Percentiles rank a stretch among this genome's conserved stretches.
Conservation (phyloP, 495 filamentous ascomycete species). For the Trypethelium eluteriae region DNA sequence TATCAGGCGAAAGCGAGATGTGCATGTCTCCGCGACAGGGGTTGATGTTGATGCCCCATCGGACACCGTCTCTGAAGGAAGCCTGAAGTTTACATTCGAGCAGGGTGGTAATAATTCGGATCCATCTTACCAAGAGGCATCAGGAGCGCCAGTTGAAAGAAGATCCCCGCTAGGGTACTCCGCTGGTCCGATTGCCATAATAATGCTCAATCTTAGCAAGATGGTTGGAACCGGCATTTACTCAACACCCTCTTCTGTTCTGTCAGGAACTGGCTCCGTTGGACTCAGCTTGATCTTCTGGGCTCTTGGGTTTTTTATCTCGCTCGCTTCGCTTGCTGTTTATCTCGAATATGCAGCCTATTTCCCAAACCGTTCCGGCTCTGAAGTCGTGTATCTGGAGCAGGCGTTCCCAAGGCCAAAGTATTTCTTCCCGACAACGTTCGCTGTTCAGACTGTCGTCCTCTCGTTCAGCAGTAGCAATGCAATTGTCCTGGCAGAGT, state of each 20-base stretch:
- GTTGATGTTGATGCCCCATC: neutral
- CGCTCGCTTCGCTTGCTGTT: slow-evolving; percentile 43
- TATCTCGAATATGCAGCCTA: slow-evolving; percentile 56
- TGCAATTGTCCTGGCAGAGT: slow-evolving; percentile 51
- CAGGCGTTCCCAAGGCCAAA: slow-evolving; percentile 55
- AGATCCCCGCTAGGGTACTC: slow-evolving; percentile 53
- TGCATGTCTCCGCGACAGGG: neutral
- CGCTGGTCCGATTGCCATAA: slow-evolving; percentile 48
- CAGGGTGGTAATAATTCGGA: slow-evolving; percentile 41
- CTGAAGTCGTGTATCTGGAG: slow-evolving; percentile 60
- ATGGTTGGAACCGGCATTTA: slow-evolving; percentile 64
- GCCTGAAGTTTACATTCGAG: slow-evolving; percentile 4
- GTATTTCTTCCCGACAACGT: slow-evolving; percentile 54
- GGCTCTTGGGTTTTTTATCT: slow-evolving; percentile 50
- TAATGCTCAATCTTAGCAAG: slow-evolving; percentile 56
- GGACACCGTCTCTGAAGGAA: slow-evolving; percentile 1
- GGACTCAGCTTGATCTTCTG: slow-evolving; percentile 55
- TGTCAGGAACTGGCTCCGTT: slow-evolving; percentile 50
- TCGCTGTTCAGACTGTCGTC: slow-evolving; percentile 51
- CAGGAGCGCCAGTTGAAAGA: slow-evolving; percentile 54
- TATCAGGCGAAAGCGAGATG: neutral
- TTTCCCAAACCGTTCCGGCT: slow-evolving; percentile 58
- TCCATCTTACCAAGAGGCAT: slow-evolving; percentile 54
- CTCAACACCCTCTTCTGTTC: slow-evolving; percentile 52
- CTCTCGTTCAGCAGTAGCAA: slow-evolving; percentile 59